Evolutionary conservation across 148 eudicot species (phyloP).

Genomic region (Drosera capensis): DNA sequence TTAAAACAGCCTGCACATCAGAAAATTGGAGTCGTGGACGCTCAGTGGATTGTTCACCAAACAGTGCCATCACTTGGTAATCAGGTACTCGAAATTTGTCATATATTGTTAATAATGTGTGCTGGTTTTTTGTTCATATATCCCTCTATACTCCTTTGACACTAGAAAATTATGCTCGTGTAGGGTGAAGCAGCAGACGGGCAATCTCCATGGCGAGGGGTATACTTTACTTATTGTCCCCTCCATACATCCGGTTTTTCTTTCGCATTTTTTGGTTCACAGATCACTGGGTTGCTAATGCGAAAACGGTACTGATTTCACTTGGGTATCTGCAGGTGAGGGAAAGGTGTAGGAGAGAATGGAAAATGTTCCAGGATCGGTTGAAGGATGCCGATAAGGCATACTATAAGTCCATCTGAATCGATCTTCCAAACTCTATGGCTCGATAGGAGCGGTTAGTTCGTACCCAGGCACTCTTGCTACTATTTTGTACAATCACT

Average conservation of each 20-base stretch:
- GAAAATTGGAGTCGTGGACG: slow-evolving; percentile 49
- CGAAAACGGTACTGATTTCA: not conserved
- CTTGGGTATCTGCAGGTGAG: not conserved
- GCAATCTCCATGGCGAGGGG: slow-evolving; percentile 22
- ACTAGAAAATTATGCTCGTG: not conserved
- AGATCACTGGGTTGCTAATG: not conserved
- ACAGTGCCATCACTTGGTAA: slow-evolving; percentile 37
- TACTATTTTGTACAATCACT: too few species aligned
- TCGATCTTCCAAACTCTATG: not conserved
- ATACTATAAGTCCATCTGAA: not conserved
- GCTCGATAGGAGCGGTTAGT: too few species aligned
- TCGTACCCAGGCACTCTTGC: too few species aligned
- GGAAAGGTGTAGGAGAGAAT: not conserved
- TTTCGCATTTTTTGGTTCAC: not conserved
- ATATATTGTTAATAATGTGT: not conserved
- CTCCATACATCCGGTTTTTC: not conserved
- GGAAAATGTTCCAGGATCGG: slow-evolving; percentile 2
- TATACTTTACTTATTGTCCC: slow-evolving; percentile 8
- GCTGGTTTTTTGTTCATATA: not conserved
- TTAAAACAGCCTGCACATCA: slow-evolving; percentile 48
- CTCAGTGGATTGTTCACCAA: slow-evolving; percentile 53
- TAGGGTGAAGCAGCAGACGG: slow-evolving; percentile 16
- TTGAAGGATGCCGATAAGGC: not conserved
- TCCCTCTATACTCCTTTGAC: not conserved
- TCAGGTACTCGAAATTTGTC: slow-evolving; percentile 19